Evolutionary conservation across 2,329 filamentous ascomycete genomes (phyloP), one percentile per base, ranked within the genome.

Genomic region (Beauveria caledonica): DNA sequence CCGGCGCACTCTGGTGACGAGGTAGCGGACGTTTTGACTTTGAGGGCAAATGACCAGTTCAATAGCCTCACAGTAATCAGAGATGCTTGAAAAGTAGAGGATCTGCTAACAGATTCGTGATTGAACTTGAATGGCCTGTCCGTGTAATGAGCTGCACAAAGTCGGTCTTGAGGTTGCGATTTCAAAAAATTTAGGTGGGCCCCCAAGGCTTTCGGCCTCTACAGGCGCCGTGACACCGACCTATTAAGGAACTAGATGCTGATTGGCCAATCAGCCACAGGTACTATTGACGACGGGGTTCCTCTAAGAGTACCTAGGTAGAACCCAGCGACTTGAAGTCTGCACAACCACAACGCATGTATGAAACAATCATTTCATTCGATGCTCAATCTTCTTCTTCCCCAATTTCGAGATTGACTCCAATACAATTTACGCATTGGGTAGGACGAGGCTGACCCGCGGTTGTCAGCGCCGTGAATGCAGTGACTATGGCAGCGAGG

Each of bases 151-250:
- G 15, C 27, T 46, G 25, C 40, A 27, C 58, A 60, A 48, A 48
- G 44, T 46, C 19, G 50, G 40, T 17, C 27, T n/a, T 42, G 48
- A 62, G 39, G 58, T 58, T 58, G 44, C 33, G 49, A 56, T 58
- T 60, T 61, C 44, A 62, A 61, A 63, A 63, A 61, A 54, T 63
- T 63, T 59, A 55, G 58, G 62, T 61, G 62, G 62, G 51, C n/a
- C 53, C 17, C 15, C 40, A 19, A 48, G 49, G 29, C 39, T 13
- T 45, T 59, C 57, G 49, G 57, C 48, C 49, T 33, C 27, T 59
- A 19, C 57, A 59, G 40, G 40, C 57, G 57, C 57, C 49, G 57
- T 46, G 44, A 15, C 29, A 27, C 52, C 53, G 52, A 61, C 59
- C 36, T 48, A n/a, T 13, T 17, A 9, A 40, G 25, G 17, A 44